These are phyloP conservation scores for Epichloe festucae DNA, from an alignment of 2,329 filamentous ascomycete species.

Conservation along the genomic window DNA sequence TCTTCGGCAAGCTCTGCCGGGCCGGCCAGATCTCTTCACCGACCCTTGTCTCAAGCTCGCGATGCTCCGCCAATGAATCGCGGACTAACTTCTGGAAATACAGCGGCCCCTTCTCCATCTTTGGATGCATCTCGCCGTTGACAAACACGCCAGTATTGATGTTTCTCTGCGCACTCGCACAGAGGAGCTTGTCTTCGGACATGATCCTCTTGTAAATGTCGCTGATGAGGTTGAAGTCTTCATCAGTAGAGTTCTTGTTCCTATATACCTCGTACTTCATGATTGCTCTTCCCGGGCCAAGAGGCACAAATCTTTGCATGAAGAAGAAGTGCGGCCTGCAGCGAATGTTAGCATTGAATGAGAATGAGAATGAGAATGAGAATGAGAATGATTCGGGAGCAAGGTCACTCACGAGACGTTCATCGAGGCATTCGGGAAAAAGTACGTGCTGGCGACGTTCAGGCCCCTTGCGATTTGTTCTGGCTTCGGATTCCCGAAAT, in stretches of 20 bases:
- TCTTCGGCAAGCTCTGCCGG: slow-evolving; percentile 20
- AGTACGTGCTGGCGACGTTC: slow-evolving; percentile 33
- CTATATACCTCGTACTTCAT: slow-evolving; percentile 53
- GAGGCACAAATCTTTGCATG: slow-evolving; percentile 49
- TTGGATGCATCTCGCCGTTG: slow-evolving; percentile 50
- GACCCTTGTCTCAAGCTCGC: slow-evolving; percentile 29
- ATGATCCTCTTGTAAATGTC: slow-evolving; percentile 51
- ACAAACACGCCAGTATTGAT: slow-evolving; percentile 48
- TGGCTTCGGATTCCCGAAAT: slow-evolving; percentile 31
- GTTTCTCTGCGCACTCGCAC: slow-evolving; percentile 45
- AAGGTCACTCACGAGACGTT: slow-evolving; percentile 33
- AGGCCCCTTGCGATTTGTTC: slow-evolving; percentile 36
- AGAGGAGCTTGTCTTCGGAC: slow-evolving; percentile 51
- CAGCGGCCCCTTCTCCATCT: slow-evolving; percentile 44
- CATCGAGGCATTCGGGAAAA: slow-evolving; percentile 37
- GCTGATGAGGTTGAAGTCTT: slow-evolving; percentile 43
- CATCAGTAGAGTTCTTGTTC: slow-evolving; percentile 45
- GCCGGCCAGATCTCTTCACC: slow-evolving; percentile 41
- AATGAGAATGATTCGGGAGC: neutral
- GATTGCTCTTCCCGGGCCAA: slow-evolving; percentile 31
- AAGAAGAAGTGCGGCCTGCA: slow-evolving; percentile 48
- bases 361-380: neutral
- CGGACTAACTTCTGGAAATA: slow-evolving; percentile 42
- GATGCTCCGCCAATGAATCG: slow-evolving; percentile 33
- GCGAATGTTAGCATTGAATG: neutral